phyloP scores from a whole-genome alignment of 805 yeast genomes.

The Candida mattraensis region DNA sequence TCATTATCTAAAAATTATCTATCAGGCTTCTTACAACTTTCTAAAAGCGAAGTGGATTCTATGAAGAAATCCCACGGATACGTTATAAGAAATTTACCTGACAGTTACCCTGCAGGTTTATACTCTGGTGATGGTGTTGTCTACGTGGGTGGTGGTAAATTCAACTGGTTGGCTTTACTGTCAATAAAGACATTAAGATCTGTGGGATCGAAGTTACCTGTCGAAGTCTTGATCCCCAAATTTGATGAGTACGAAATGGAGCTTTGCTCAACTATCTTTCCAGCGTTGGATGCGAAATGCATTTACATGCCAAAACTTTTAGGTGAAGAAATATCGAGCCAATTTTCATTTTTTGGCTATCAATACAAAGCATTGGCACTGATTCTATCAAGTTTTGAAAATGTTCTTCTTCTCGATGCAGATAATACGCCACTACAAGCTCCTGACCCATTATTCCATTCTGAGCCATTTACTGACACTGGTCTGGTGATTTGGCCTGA shows the following conservation, averaged over 20 bases:
- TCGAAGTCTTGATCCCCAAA: constrained; percentile 78
- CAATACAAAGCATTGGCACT: constrained; percentile 69
- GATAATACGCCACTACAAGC: constrained; percentile 68
- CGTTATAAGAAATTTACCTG: constrained; percentile 48
- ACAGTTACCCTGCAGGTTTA: constrained; percentile 42
- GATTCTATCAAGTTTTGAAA: constrained; percentile 66
- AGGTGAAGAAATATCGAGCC: constrained; percentile 47
- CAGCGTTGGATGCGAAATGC: constrained; percentile 63
- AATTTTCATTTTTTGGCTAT: constrained; percentile 52
- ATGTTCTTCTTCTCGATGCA: constrained; percentile 66
- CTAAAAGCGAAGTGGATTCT: constrained; percentile 40
- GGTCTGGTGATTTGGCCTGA: constrained; percentile 51
- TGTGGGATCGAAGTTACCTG: constrained; percentile 65
- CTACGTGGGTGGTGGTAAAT: constrained; percentile 77
- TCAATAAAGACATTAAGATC: constrained; percentile 63
- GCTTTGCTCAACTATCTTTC: constrained; percentile 61
- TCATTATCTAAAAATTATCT: constrained; percentile 55
- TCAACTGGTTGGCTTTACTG: constrained; percentile 65
- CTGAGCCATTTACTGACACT: constrained; percentile 51
- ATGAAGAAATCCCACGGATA: constrained; percentile 48
- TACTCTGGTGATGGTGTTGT: constrained; percentile 60
- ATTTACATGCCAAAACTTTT: constrained; percentile 56
- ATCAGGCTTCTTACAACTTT: constrained; percentile 46
- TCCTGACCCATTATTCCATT: constrained; percentile 55
- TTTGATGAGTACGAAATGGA: constrained; percentile 67